These are phyloP conservation scores for Emmonsiellopsis sp. DNA, from an alignment of 2,329 filamentous ascomycete species.

Conservation along the genomic window DNA sequence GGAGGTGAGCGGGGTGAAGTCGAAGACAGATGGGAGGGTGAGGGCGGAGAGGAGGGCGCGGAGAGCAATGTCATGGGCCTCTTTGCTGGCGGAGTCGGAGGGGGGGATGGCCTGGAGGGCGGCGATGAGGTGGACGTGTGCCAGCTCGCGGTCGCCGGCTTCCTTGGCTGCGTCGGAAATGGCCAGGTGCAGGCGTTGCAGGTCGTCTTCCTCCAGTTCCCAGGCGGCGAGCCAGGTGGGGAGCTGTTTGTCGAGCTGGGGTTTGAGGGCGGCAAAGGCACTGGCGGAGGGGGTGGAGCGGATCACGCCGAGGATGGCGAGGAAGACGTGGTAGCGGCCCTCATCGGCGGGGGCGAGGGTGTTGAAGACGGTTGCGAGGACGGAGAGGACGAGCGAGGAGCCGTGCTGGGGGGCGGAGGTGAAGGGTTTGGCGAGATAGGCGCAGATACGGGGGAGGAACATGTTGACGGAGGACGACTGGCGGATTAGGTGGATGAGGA, in stretches of 20 bases:
- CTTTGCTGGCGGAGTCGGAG: constrained; percentile 44
- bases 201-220: constrained; percentile 72
- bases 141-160: constrained; percentile 66
- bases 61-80: constrained; percentile 51
- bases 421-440: constrained; percentile 80
- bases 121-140: constrained; percentile 62
- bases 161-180: constrained; percentile 74
- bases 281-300: constrained; percentile 58
- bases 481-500: constrained; percentile 85
- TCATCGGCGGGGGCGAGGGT: constrained; percentile 68
- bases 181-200: constrained; percentile 75
- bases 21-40: constrained; percentile 56
- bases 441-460: constrained; percentile 80
- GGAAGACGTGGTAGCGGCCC: constrained; percentile 80
- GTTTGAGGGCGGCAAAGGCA: constrained; percentile 75
- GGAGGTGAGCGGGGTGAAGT: constrained; percentile 63
- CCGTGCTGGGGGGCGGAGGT: constrained; percentile 79
- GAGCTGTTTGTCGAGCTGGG: constrained; percentile 68
- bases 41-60: constrained; percentile 61
- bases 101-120: constrained; percentile 69
- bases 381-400: constrained; percentile 74
- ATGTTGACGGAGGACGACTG: constrained; percentile 78
- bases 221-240: constrained; percentile 74
- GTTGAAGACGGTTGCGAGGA: constrained; percentile 95
- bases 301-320: constrained; percentile 79